These are phyloP conservation scores for Calonectria pseudoreteaudii DNA, from an alignment of 2,329 filamentous ascomycete genomes.

Conservation along the genomic window DNA sequence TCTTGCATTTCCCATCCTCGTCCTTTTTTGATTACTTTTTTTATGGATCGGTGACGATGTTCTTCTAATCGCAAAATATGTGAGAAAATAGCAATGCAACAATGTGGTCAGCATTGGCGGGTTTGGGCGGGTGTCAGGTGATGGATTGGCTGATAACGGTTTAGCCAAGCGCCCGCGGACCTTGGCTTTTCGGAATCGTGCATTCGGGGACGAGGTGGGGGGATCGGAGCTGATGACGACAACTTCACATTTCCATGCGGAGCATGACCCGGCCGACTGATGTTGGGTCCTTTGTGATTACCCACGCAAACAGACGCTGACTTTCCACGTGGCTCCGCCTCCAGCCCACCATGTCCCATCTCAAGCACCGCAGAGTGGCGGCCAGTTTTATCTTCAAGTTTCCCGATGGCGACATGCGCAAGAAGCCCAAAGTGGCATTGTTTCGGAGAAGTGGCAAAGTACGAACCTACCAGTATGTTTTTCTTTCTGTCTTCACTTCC, in stretches of 20 bases:
- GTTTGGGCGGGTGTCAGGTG: conserved; percentile 5
- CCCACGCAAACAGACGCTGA: not conserved
- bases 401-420: conserved; percentile 47
- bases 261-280: conserved; percentile 7
- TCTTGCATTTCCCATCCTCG: not conserved
- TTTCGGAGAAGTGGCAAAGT: conserved; percentile 72
- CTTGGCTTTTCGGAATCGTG: not conserved
- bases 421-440: conserved; percentile 65
- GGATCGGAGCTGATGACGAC: not conserved
- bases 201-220: not conserved
- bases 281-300: not conserved
- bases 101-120: not conserved
- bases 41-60: not conserved
- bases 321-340: conserved; percentile 4
- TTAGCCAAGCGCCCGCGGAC: not conserved
- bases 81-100: conserved; percentile 8
- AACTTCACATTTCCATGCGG: not conserved
- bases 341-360: conserved; percentile 35
- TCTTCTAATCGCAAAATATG: not conserved
- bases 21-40: not conserved
- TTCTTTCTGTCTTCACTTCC: not conserved
- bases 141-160: not conserved
- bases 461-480: conserved; percentile 67
- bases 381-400: conserved; percentile 64
- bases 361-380: conserved; percentile 54